Evolutionary conservation across 306 rosid genomes (phyloP), one percentile per base, ranked within the genome.

Genomic region (Ormosia emarginata): DNA sequence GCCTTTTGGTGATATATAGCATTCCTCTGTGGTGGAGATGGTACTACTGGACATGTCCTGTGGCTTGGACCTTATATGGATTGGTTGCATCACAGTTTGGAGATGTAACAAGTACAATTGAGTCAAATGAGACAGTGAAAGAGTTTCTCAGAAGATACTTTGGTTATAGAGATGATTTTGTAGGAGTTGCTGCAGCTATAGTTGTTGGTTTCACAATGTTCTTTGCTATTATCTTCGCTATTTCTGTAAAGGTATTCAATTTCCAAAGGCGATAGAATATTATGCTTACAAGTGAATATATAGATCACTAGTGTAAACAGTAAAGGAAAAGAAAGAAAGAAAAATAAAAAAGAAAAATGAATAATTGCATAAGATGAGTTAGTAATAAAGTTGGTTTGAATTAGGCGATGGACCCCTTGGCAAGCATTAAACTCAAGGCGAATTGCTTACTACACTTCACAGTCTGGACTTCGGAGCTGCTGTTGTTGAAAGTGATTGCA

Each of bases 1-100:
- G n/a, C n/a, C n/a, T n/a, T 46, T 37, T 47, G 66, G 47, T 30
- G 47, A 65, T 72, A 64, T 83, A 90, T 24, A 24, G 89, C 57
- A 88, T 90, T 84, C 94, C 97, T 1, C 58, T 89, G 40, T 91
- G 98, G 98, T 94, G 98, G 98, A 85, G 88, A 76, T 92, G 97
- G 97, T 92, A 89, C 77, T 92, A 84, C 7, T 92, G 95, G 95
- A 56, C 67, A 37, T 90, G 95, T 63, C 93, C 95, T 1, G 84
- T 90, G 37, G 92, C 94, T 3, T 90, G 95, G 95, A 90, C 87
- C 7, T 81, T 90, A 67, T 90, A 93, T 72, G 97, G 98, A 78
- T 61, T 93, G 81, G 80, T 84, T 34, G 86, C 82, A 68, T 81
- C 94, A 3, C 94, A 93, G 46, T 93, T 79, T 64, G 91, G 93